phyloP scores from a whole-genome alignment of 2,329 filamentous ascomycete genomes.

The Lachnellula occidentalis region DNA sequence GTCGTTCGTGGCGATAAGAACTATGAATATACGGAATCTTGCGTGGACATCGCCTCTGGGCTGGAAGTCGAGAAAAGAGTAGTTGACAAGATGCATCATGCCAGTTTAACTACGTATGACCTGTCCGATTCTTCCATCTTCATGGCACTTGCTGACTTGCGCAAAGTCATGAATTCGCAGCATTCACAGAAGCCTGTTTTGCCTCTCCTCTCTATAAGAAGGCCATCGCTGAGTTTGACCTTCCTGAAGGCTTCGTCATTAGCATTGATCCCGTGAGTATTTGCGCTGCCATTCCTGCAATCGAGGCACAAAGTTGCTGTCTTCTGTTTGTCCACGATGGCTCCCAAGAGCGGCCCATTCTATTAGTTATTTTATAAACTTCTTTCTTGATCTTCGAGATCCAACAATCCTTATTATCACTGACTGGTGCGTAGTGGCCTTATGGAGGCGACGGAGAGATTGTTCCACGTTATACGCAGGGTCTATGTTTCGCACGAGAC shows the following conservation, averaged over 20 bases:
- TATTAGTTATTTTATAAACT: slow-evolving; percentile 8
- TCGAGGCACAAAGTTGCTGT: no score
- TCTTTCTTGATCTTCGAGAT: neutral
- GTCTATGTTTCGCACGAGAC: slow-evolving; percentile 47
- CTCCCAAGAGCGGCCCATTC: neutral
- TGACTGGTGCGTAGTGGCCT: slow-evolving; percentile 39
- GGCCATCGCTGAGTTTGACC: slow-evolving; percentile 44
- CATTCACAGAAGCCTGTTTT: slow-evolving; percentile 43
- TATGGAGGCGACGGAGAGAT: slow-evolving; percentile 48
- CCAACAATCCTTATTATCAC: neutral
- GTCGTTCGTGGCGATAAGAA: slow-evolving; percentile 46
- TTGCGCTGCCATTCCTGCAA: neutral
- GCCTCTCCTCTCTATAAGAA: slow-evolving; percentile 47
- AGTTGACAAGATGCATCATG: slow-evolving; percentile 43
- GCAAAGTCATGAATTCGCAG: slow-evolving; percentile 40
- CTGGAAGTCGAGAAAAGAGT: slow-evolving; percentile 40
- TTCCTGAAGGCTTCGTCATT: slow-evolving; percentile 50
- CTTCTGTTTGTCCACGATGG: neutral
- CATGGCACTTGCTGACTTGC: neutral
- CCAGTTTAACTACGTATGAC: slow-evolving; percentile 40
- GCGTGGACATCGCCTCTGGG: slow-evolving; percentile 41
- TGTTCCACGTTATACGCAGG: slow-evolving; percentile 47
- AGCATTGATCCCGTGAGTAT: slow-evolving; percentile 38
- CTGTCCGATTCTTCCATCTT: neutral
- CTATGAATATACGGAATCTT: slow-evolving; percentile 49